phyloP scores from a whole-genome alignment of 805 yeast species.

The Maudiozyma barnettii region DNA sequence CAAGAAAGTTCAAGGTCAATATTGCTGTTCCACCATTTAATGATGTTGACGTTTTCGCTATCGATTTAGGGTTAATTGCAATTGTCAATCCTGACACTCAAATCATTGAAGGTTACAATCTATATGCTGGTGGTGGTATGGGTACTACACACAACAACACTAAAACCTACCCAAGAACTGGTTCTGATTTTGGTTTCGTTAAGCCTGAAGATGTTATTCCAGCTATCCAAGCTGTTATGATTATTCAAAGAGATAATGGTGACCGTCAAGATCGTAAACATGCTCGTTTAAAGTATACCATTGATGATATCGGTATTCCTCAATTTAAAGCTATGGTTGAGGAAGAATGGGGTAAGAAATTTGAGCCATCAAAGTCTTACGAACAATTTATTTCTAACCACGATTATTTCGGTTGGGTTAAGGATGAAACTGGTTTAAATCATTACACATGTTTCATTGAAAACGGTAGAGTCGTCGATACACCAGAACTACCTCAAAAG shows the following conservation, averaged over 20 bases:
- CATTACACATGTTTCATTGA: conserved; percentile 93
- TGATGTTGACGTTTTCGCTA: conserved; percentile 94
- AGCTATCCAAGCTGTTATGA: conserved; percentile 85
- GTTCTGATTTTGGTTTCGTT: conserved; percentile 75
- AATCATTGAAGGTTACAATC: conserved; percentile 69
- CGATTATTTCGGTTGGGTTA: conserved; percentile 90
- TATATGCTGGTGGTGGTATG: conserved; percentile 97
- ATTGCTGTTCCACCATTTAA: conserved; percentile 93
- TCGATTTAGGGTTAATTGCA: conserved; percentile 87
- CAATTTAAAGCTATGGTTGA: conserved; percentile 74
- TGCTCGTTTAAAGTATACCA: conserved; percentile 93
- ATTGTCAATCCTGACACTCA: conserved; percentile 57
- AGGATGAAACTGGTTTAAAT: conserved; percentile 72
- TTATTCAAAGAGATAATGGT: conserved; percentile 90
- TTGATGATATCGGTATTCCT: conserved; percentile 88
- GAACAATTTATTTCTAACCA: conserved; percentile 69
- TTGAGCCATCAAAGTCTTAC: conserved; percentile 61
- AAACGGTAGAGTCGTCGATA: conserved; percentile 93
- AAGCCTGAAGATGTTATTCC: conserved; percentile 55
- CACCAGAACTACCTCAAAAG: conserved; percentile 83
- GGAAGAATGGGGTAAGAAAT: conserved; percentile 67
- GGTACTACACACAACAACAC: conserved; percentile 95
- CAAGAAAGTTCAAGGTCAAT: conserved; percentile 92
- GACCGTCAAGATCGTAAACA: conserved; percentile 95
- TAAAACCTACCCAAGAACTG: conserved; percentile 94